A percentile compares a stretch with the other conserved stretches of the same genome.
Evolutionary conservation across 2,329 filamentous ascomycete species (phyloP).

Genomic region (Clonostachys rhizophaga): DNA sequence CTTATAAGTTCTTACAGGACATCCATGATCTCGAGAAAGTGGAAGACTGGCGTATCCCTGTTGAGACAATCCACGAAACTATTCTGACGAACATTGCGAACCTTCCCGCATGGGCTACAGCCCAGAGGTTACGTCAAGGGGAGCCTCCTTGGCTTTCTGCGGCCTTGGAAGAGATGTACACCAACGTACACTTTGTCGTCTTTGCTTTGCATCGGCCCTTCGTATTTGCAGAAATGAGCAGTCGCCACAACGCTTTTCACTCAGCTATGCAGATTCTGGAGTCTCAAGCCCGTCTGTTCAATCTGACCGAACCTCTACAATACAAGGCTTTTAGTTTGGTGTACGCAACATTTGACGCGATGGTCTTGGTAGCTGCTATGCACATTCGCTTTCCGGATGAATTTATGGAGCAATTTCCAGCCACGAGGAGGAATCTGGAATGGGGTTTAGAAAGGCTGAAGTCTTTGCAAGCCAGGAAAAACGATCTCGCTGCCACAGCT

Average conservation of each 20-base stretch:
- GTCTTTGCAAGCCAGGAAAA: constrained; percentile 1
- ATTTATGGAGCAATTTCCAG: background rate
- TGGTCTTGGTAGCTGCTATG: constrained; percentile 4
- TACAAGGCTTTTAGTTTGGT: constrained; percentile 3
- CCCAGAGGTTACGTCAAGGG: background rate
- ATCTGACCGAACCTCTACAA: background rate
- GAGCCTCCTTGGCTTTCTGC: constrained; percentile 2
- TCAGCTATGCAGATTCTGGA: constrained; percentile 3
- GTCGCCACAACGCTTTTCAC: constrained; percentile 2
- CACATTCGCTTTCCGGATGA: constrained; percentile 5
- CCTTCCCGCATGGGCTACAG: constrained; percentile 3
- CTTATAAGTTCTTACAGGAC: constrained; percentile 3
- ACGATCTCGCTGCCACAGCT: constrained; percentile 2
- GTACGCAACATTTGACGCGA: constrained; percentile 5
- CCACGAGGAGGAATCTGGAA: constrained; percentile 1
- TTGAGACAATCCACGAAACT: constrained; percentile 3
- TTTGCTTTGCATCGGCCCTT: constrained; percentile 6
- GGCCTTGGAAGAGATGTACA: constrained; percentile 3
- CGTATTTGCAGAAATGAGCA: background rate
- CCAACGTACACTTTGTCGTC: constrained; percentile 4
- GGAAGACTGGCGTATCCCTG: background rate
- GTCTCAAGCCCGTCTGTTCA: constrained; percentile 4
- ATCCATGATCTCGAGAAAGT: constrained; percentile 2
- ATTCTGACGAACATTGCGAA: constrained; percentile 2
- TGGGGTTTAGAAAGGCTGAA: constrained; percentile 3